phyloP scores from a whole-genome alignment of 2,329 filamentous ascomycete genomes.

The Triangularia setosa region DNA sequence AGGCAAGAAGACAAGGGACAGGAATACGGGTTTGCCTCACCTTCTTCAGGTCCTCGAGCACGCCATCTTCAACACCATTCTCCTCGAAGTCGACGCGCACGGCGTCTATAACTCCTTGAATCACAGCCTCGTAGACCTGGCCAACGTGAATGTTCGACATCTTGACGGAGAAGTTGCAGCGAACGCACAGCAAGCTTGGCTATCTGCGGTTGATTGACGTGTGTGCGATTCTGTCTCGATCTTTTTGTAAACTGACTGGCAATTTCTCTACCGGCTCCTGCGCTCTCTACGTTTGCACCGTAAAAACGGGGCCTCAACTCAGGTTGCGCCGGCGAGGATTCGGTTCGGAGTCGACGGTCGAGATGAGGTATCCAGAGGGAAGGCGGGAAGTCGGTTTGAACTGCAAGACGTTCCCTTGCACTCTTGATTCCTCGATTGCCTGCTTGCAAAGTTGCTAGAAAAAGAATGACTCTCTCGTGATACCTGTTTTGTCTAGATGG shows the following conservation, averaged over 20 bases:
- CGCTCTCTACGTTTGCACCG: background rate
- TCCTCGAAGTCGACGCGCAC: constrained; percentile 97
- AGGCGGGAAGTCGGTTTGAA: background rate
- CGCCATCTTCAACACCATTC: constrained; percentile 82
- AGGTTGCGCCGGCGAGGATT: background rate
- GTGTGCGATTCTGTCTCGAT: background rate
- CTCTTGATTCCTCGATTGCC: background rate
- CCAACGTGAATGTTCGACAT: constrained; percentile 65
- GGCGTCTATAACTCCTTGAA: constrained; percentile 82
- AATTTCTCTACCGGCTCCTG: background rate
- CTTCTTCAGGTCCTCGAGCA: constrained; percentile 80
- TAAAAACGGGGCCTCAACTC: background rate
- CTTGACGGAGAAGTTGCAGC: constrained; percentile 24
- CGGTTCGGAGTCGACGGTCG: background rate
- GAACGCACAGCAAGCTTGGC: constrained; percentile 9
- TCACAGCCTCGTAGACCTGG: constrained; percentile 72
- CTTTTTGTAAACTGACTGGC: background rate
- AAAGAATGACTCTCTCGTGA: constrained; percentile 14
- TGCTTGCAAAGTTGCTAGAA: constrained; percentile 10
- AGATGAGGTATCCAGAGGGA: background rate
- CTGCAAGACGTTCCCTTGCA: background rate
- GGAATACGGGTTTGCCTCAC: constrained; percentile 52
- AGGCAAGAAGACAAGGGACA: constrained; percentile 14
- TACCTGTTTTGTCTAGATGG: constrained; percentile 24
- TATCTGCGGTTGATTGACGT: constrained; percentile 9